phyloP scores from a whole-genome alignment of 1,139 yeast species.

The Meyerozyma smithsonii region DNA sequence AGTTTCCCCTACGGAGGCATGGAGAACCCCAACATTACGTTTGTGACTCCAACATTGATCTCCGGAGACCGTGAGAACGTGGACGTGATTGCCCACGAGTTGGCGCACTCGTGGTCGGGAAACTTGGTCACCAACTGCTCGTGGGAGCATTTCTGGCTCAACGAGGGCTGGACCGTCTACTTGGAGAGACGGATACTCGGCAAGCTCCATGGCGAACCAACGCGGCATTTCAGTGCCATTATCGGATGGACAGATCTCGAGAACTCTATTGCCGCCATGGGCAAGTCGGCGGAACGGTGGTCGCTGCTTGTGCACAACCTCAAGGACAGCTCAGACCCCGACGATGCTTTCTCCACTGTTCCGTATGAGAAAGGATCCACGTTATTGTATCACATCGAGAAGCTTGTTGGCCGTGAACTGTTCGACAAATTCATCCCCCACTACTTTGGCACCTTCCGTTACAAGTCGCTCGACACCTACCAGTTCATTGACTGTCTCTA shows the following conservation, averaged over 20 bases:
- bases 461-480: slow-evolving; percentile 71
- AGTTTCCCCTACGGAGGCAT: slow-evolving; percentile 94
- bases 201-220: slow-evolving; percentile 67
- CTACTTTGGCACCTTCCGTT: slow-evolving; percentile 68
- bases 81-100: slow-evolving; percentile 86
- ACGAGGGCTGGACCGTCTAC: slow-evolving; percentile 96
- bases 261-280: slow-evolving; percentile 60
- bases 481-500: slow-evolving; percentile 75
- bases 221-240: slow-evolving; percentile 76
- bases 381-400: slow-evolving; percentile 69
- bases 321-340: slow-evolving; percentile 69
- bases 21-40: slow-evolving; percentile 91
- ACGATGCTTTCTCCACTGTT: slow-evolving; percentile 81
- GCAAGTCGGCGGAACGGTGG: slow-evolving; percentile 46
- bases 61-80: slow-evolving; percentile 85
- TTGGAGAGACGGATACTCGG: slow-evolving; percentile 82
- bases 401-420: slow-evolving; percentile 42
- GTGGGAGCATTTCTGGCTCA: slow-evolving; percentile 94
- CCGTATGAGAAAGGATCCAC: slow-evolving; percentile 92
- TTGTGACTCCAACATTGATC: slow-evolving; percentile 85
- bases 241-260: slow-evolving; percentile 86
- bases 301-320: slow-evolving; percentile 68
- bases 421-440: slow-evolving; percentile 79
- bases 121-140: slow-evolving; percentile 84
- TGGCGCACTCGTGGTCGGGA: slow-evolving; percentile 92